A percentile compares a stretch with the other conserved stretches of the same genome.
Evolutionary conservation across 202 grass and related monocot genomes (phyloP).

Genomic region (Hordeum pubiflorum): DNA sequence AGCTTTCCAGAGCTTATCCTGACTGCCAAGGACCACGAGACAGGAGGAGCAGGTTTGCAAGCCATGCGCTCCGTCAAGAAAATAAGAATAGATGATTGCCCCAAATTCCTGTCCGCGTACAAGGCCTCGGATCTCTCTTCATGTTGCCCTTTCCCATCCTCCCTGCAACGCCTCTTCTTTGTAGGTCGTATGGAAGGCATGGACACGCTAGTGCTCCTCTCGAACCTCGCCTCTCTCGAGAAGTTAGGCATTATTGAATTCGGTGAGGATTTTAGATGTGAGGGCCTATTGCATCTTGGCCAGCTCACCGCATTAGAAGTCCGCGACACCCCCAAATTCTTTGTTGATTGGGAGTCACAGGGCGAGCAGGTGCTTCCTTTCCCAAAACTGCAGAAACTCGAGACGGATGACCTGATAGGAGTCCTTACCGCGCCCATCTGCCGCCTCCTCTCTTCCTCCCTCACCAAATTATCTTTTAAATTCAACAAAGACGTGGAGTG

Average conservation of each 20-base stretch:
- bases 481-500: background rate
- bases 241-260: accelerated
- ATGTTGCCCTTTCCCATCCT: background rate
- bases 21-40: background rate
- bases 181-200: background rate
- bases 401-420: background rate
- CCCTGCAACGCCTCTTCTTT: background rate
- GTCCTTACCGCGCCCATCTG: background rate
- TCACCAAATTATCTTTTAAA: background rate
- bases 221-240: background rate
- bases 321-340: background rate
- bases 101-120: background rate
- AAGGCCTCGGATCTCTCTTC: background rate
- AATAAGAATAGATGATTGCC: accelerated
- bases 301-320: background rate
- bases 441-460: background rate
- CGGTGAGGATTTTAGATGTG: background rate
- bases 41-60: background rate
- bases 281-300: background rate
- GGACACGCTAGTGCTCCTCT: background rate
- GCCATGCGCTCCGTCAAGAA: background rate
- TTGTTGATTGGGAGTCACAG: background rate
- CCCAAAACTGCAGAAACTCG: background rate
- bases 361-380: background rate
- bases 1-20: background rate